Evolutionary conservation across 2,329 filamentous ascomycete genomes (phyloP), one percentile per base, ranked within the genome.

Genomic region (Claviceps quebecensis): DNA sequence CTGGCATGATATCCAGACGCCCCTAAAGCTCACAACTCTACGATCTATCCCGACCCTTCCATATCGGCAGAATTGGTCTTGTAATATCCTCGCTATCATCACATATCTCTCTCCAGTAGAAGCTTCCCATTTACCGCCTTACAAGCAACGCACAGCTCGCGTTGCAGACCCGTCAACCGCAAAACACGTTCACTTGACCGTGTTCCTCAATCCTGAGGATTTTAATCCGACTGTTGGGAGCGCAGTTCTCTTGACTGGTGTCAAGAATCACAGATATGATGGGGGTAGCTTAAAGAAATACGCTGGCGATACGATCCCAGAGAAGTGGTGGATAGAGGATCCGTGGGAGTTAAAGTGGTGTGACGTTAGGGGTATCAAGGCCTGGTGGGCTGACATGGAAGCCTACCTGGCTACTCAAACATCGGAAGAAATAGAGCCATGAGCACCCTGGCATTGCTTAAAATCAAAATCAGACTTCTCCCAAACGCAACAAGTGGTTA

Each of bases 181-280:
- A 6, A 77, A 77, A 57, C 72, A 71, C 19, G 72, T 80, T 4
- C 70, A 73, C 40, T 59, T 80, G 3, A 77, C 75, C 0, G 72
- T 79, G 0, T 78, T 79, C 48, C 66, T 79, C 4, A 73, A 79
- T 26, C 70, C 77, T 0, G 70, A 73, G 2, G 57, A 59, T 0
- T 80, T 80, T 55, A 55, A 53, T 1, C 76, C 77, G 0, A 52
- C 45, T 0, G 58, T 77, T 0, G 77, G 76, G 3, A 73, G 69
- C 48, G 71, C 71, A 0, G 72, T 79, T 1, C 55, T 80, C 4
- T 61, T 80, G 0, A 66, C 74, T 0, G 76, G 76, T 0, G 75
- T 78, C 2, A 80, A 80, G 63, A 80, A 80, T 36, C 77, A 80
- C 48, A 61, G 69, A 1, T 78, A 75, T 52, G 76, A 79, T 16